Evolutionary conservation across 2,329 filamentous ascomycete species (phyloP).

Genomic region (Stagonosporopsis cucurbitacearum): DNA sequence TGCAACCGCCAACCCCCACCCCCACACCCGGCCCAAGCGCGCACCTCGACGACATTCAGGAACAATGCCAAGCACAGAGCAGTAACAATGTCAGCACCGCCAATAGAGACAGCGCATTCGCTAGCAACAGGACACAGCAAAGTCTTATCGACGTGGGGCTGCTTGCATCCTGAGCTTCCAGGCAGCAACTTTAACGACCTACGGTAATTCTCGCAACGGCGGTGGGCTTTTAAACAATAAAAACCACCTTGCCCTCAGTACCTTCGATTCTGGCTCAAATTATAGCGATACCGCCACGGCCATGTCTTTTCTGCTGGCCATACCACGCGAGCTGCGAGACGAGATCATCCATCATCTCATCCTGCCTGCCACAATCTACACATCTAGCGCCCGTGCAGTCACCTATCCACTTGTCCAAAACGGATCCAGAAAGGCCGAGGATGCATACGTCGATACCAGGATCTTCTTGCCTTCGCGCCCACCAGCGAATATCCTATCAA

Average conservation of each 20-base stretch:
- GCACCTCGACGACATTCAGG: background rate
- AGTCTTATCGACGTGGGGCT: background rate
- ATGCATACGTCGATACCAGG: slow-evolving; percentile 35
- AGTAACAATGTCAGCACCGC: background rate
- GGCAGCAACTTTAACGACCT: slow-evolving; percentile 13
- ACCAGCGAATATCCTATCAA: slow-evolving; percentile 29
- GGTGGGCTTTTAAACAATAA: background rate
- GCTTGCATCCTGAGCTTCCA: slow-evolving; percentile 3
- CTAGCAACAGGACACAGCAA: background rate
- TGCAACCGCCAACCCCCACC: too few relatives aligned
- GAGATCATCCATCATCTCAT: slow-evolving; percentile 31
- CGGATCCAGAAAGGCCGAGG: slow-evolving; percentile 2
- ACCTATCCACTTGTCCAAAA: slow-evolving; percentile 18
- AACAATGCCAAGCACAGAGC: background rate
- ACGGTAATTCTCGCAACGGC: background rate
- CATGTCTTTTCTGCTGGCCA: slow-evolving; percentile 21
- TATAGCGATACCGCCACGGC: background rate
- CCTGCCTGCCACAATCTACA: slow-evolving; percentile 31
- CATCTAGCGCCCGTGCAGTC: slow-evolving; percentile 25
- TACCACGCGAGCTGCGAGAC: slow-evolving; percentile 41
- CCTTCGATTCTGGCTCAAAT: background rate
- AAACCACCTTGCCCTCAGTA: background rate
- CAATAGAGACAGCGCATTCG: background rate
- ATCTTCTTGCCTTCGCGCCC: slow-evolving; percentile 34
- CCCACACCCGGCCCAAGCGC: too few relatives aligned